phyloP scores from a whole-genome alignment of 106 monocot species.

The Chionographis japonica region DNA sequence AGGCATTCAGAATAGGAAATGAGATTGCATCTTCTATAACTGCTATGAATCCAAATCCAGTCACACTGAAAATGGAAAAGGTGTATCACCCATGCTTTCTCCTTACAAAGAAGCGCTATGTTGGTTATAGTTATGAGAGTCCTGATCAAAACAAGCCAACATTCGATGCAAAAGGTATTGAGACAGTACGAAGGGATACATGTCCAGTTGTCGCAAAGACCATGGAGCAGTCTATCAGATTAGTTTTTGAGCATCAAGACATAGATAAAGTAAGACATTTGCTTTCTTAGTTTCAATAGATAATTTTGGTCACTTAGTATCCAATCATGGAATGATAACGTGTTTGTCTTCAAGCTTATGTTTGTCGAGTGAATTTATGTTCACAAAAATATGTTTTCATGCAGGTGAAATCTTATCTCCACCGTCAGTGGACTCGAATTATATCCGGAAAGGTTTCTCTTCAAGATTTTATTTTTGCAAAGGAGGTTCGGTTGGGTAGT shows the following conservation, averaged over 20 bases:
- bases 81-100: slow-evolving; percentile 91
- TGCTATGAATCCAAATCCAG: slow-evolving; percentile 88
- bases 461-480: slow-evolving; percentile 95
- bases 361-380: background rate
- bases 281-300: background rate
- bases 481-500: slow-evolving; percentile 87
- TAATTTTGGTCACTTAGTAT: background rate
- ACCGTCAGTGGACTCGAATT: slow-evolving; percentile 84
- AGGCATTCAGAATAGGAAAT: slow-evolving; percentile 91
- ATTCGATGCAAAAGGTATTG: slow-evolving; percentile 98
- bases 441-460: slow-evolving; percentile 70
- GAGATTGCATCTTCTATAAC: slow-evolving; percentile 86
- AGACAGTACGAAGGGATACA: slow-evolving; percentile 91
- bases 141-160: slow-evolving; percentile 56
- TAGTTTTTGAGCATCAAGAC: slow-evolving; percentile 72
- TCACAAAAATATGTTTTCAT: slow-evolving; percentile 6
- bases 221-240: slow-evolving; percentile 72
- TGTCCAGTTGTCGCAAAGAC: slow-evolving; percentile 91
- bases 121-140: slow-evolving; percentile 90
- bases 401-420: slow-evolving; percentile 77
- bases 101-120: slow-evolving; percentile 98
- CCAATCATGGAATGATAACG: too few relatives aligned
- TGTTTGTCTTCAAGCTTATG: background rate
- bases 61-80: slow-evolving; percentile 86
- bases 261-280: slow-evolving; percentile 50